Conservation (phyloP, 1,284 basidiomycete genomes). For the Cryptococcus hybrid region DNA sequence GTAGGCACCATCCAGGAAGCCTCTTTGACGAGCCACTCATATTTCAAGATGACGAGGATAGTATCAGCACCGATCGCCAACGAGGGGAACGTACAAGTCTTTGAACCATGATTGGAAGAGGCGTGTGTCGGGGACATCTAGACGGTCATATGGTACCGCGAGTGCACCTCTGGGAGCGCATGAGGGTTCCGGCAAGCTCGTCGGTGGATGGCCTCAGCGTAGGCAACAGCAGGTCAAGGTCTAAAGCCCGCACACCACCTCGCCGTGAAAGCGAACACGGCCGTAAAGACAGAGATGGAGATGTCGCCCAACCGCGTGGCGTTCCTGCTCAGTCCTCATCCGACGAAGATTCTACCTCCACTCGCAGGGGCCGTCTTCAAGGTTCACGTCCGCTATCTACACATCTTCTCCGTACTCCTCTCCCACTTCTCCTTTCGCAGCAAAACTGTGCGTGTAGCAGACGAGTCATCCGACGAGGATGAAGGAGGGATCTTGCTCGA, state of each 20-base stretch:
- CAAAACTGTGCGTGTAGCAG: conserved; percentile 19
- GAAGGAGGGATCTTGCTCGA: conserved; percentile 33
- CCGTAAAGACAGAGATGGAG: conserved; percentile 1
- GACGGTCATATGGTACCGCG: conserved; percentile 23
- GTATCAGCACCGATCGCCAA: background rate
- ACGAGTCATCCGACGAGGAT: conserved; percentile 29
- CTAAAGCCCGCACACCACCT: conserved; percentile 38
- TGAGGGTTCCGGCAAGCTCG: background rate
- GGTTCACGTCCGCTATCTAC: conserved; percentile 13
- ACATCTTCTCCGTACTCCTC: conserved; percentile 10
- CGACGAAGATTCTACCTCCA: conserved; percentile 1
- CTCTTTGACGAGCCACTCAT: conserved; percentile 29
- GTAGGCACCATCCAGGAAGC: conserved; percentile 31
- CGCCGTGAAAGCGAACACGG: conserved; percentile 10
- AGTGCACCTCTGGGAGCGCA: conserved; percentile 17
- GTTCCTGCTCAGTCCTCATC: background rate
- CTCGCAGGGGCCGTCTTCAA: conserved; percentile 5
- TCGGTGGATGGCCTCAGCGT: conserved; percentile 2
- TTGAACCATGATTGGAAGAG: conserved; percentile 10
- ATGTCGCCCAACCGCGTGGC: no score
- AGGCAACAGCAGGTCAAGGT: conserved; percentile 31
- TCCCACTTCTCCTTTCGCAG: conserved; percentile 1
- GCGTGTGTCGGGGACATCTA: conserved; percentile 4
- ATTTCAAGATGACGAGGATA: conserved; percentile 30
- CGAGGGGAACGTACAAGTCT: conserved; percentile 11